Evolutionary conservation across 1,284 basidiomycete genomes (phyloP).

Genomic region (Moesziomyces parantarcticus): DNA sequence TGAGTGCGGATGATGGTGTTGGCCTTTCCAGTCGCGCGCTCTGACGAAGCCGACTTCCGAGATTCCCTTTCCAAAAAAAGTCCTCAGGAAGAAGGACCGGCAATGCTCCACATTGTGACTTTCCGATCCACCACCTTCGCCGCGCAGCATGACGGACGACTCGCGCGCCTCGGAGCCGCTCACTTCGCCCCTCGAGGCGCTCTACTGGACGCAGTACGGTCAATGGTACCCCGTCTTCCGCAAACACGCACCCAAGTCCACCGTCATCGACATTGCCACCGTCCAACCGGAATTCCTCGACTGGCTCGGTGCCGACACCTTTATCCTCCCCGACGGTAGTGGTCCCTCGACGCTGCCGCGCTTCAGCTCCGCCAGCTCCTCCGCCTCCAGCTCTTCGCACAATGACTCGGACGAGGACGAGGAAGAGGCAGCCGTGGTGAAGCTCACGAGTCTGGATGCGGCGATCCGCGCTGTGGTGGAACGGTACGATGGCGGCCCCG

Average conservation of each 20-base stretch:
- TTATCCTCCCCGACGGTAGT: constrained; percentile 84
- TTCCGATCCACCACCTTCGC: too few relatives aligned
- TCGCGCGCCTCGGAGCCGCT: constrained; percentile 16
- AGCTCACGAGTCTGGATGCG: constrained; percentile 74
- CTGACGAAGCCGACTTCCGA: too few relatives aligned
- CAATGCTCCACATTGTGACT: too few relatives aligned
- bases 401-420: constrained; percentile 73
- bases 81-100: too few relatives aligned
- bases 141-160: too few relatives aligned
- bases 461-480: constrained; percentile 78
- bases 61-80: too few relatives aligned
- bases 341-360: constrained; percentile 69
- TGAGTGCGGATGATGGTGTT: too few relatives aligned
- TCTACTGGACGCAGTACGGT: constrained; percentile 76
- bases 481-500: constrained; percentile 76
- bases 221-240: constrained; percentile 85
- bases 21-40: too few relatives aligned
- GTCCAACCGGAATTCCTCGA: constrained; percentile 76
- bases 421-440: constrained; percentile 28
- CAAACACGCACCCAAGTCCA: constrained; percentile 79
- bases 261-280: constrained; percentile 76
- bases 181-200: constrained; percentile 75
- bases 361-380: background rate
- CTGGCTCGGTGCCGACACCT: constrained; percentile 82
- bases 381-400: constrained; percentile 59